Percentiles rank a stretch among this genome's conserved stretches.
phyloP scores from a whole-genome alignment of 2,329 filamentous ascomycete genomes.

The Paecilomyces sp. region DNA sequence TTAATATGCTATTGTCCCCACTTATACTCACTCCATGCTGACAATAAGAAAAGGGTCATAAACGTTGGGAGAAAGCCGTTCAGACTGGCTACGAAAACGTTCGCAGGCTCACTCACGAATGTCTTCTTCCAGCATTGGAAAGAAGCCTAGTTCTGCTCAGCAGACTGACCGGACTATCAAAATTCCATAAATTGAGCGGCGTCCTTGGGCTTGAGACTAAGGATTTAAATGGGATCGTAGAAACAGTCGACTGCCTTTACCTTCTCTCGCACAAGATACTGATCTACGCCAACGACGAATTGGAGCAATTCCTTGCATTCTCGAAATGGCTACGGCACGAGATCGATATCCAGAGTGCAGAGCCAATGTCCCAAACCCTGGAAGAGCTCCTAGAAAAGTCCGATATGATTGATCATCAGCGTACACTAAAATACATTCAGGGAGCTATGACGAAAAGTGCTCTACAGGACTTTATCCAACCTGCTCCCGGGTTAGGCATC shows the following conservation, averaged over 20 bases:
- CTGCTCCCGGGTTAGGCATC: conserved; percentile 21
- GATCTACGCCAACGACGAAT: conserved; percentile 64
- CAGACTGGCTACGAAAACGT: conserved; percentile 69
- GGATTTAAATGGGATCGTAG: conserved; percentile 55
- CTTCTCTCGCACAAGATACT: conserved; percentile 69
- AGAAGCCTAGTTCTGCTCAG: conserved; percentile 74
- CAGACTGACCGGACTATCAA: conserved; percentile 74
- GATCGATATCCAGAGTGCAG: conserved; percentile 67
- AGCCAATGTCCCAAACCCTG: conserved; percentile 49
- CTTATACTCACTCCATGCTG: conserved; percentile 2
- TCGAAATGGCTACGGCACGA: conserved; percentile 77
- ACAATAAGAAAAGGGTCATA: conserved; percentile 60
- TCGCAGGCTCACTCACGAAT: conserved; percentile 72
- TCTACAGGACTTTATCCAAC: conserved; percentile 51
- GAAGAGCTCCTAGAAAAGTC: conserved; percentile 75
- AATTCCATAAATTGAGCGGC: conserved; percentile 63
- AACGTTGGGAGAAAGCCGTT: conserved; percentile 89
- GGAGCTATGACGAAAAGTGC: conserved; percentile 61
- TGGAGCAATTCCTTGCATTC: conserved; percentile 69
- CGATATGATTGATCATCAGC: conserved; percentile 63
- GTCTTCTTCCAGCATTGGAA: conserved; percentile 81
- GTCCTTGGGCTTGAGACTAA: conserved; percentile 59
- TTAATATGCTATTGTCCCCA: conserved; percentile 12
- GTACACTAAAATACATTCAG: conserved; percentile 71
- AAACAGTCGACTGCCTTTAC: conserved; percentile 67